These are phyloP conservation scores for Colletotrichum karsti DNA, from an alignment of 2,329 filamentous ascomycete genomes.

Conservation along the genomic window DNA sequence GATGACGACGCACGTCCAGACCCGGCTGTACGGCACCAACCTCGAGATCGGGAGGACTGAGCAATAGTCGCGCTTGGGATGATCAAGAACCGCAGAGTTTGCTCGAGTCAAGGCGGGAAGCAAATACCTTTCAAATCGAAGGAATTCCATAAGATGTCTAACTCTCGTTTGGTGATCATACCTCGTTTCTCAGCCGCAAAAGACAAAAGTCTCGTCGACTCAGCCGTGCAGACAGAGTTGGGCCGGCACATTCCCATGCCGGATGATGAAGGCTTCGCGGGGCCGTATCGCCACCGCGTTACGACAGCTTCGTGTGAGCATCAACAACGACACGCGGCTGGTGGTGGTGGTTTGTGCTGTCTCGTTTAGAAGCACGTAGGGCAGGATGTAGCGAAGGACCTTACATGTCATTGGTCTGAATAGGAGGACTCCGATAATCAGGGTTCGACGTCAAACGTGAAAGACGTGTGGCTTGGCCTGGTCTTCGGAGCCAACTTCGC, in stretches of 20 bases:
- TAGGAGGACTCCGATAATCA: neutral
- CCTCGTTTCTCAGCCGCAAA: too few relatives aligned
- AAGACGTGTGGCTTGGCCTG: constrained; percentile 9
- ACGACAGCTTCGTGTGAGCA: too few relatives aligned
- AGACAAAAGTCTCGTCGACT: too few relatives aligned
- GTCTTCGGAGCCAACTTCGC: constrained; percentile 4
- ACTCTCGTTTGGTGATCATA: too few relatives aligned
- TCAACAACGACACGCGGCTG: neutral
- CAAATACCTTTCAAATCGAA: too few relatives aligned
- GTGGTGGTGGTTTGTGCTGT: neutral
- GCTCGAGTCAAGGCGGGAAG: neutral
- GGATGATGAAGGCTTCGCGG: too few relatives aligned
- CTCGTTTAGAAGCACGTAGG: neutral
- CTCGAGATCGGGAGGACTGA: neutral
- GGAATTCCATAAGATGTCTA: too few relatives aligned
- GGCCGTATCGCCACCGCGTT: too few relatives aligned
- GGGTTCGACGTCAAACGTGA: constrained; percentile 19
- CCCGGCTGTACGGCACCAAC: neutral
- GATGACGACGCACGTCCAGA: neutral
- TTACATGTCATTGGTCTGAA: neutral
- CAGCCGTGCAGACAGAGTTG: too few relatives aligned
- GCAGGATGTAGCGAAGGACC: neutral
- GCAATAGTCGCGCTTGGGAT: neutral
- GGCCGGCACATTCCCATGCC: too few relatives aligned
- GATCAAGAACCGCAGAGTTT: neutral